Conservation (phyloP, 2,329 filamentous ascomycete species). For the Stagonosporopsis tanaceti region DNA sequence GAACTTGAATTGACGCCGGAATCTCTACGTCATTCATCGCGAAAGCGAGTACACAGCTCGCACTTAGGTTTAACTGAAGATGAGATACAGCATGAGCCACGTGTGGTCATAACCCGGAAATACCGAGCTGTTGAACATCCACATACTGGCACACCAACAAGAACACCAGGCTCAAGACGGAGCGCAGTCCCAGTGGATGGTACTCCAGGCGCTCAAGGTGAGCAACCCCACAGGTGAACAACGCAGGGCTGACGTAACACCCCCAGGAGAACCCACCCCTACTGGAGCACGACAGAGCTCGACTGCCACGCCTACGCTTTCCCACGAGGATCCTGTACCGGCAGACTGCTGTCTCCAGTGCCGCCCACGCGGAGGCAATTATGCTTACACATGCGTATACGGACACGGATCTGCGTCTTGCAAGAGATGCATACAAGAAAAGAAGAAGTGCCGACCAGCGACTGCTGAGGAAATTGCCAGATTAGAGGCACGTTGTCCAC, state of each 20-base stretch:
- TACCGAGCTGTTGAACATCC: not conserved
- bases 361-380: slow-evolving; percentile 25
- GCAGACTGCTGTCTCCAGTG: slow-evolving; percentile 24
- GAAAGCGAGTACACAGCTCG: not conserved
- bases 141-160: not conserved
- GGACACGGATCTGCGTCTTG: slow-evolving; percentile 18
- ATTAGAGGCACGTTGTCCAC: slow-evolving; percentile 25
- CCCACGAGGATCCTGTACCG: slow-evolving; percentile 15
- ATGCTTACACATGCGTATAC: slow-evolving; percentile 24
- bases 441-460: slow-evolving; percentile 17
- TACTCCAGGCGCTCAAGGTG: not conserved
- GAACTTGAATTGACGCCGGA: not conserved
- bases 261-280: not conserved
- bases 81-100: not conserved
- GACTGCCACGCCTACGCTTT: not conserved
- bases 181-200: not conserved
- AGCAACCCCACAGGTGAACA: not conserved
- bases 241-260: not conserved
- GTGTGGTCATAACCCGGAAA: not conserved
- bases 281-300: not conserved
- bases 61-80: not conserved
- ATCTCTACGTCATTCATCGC: not conserved
- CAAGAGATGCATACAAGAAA: slow-evolving; percentile 14
- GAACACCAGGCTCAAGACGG: not conserved
- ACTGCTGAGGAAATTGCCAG: slow-evolving; percentile 19